Percentiles rank a stretch among this genome's conserved stretches.
phyloP scores from a whole-genome alignment of 352 stramenopile genomes.

The Phytophthora fragariaefolia region DNA sequence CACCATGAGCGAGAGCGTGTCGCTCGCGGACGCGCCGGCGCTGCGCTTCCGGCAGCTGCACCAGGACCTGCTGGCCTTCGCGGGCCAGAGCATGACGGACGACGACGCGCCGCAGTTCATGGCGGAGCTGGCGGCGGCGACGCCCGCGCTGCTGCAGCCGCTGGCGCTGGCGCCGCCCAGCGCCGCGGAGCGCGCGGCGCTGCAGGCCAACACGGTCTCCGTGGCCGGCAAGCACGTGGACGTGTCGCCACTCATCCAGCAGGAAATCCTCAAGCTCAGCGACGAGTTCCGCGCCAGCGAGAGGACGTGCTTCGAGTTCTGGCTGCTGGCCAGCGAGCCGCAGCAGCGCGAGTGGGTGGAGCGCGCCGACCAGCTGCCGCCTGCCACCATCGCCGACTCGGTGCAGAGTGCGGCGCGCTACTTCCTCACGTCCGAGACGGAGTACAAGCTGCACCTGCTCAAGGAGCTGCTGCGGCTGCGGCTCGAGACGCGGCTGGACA shows the following conservation, averaged over 20 bases:
- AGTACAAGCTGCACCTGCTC: constrained; percentile 77
- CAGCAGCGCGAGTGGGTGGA: constrained; percentile 74
- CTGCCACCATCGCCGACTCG: constrained; percentile 50
- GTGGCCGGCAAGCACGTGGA: constrained; percentile 74
- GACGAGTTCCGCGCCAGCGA: constrained; percentile 79
- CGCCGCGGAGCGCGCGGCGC: constrained; percentile 56
- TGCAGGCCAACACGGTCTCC: constrained; percentile 67
- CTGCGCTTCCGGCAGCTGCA: constrained; percentile 79
- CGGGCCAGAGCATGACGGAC: constrained; percentile 69
- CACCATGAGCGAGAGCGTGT: constrained; percentile 45
- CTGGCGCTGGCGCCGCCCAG: constrained; percentile 47
- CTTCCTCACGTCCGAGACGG: constrained; percentile 77
- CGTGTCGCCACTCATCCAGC: constrained; percentile 79
- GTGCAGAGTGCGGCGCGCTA: constrained; percentile 76
- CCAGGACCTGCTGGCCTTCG: constrained; percentile 73
- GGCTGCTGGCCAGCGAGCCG: constrained; percentile 79
- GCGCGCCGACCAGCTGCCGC: constrained; percentile 67
- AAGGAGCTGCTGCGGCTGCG: constrained; percentile 78
- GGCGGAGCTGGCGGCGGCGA: constrained; percentile 53
- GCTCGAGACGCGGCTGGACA: constrained; percentile 61
- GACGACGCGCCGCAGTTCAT: constrained; percentile 70
- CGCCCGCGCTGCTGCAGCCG: constrained; percentile 50
- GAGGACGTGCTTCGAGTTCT: constrained; percentile 73
- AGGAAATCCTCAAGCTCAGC: constrained; percentile 82
- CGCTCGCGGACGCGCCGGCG: constrained; percentile 61